Evolutionary conservation across 176 grass and related monocot species (phyloP).

Genomic region (Hordeum marinum): DNA sequence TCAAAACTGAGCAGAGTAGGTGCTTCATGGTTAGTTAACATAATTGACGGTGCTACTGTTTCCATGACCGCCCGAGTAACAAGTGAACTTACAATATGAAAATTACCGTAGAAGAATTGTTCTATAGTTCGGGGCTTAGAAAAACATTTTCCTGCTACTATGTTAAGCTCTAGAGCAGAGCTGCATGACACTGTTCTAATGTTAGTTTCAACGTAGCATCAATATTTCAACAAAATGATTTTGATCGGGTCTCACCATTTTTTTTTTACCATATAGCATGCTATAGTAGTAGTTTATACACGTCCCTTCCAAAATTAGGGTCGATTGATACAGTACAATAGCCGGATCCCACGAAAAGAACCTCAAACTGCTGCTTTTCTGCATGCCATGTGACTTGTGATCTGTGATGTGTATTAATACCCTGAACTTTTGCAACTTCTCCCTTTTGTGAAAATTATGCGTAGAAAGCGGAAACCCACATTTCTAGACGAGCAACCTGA

Average conservation of each 20-base stretch:
- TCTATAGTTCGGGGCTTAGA: not conserved
- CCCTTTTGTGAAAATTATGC: constrained; percentile 27
- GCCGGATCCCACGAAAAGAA: not conserved
- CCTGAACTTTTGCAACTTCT: not conserved
- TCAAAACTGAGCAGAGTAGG: not conserved
- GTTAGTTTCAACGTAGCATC: not conserved
- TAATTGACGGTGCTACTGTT: not conserved
- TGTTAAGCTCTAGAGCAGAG: not conserved
- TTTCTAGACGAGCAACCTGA: constrained; percentile 21
- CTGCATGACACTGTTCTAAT: not conserved
- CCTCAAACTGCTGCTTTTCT: constrained; percentile 3
- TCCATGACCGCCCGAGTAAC: not conserved
- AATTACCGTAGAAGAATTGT: too few species aligned
- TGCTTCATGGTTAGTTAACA: not conserved
- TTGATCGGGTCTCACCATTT: not conserved
- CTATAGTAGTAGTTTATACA: not conserved
- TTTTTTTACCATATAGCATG: too few species aligned
- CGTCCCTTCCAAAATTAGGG: not conserved
- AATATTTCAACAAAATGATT: not conserved
- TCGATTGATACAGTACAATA: not conserved
- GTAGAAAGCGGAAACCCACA: constrained; percentile 11
- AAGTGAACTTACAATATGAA: not conserved
- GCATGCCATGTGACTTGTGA: not conserved
- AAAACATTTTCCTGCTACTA: not conserved
- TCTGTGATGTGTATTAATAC: not conserved